phyloP scores from a whole-genome alignment of 768 basidiomycete genomes.

The Rubroboletus satanas region DNA sequence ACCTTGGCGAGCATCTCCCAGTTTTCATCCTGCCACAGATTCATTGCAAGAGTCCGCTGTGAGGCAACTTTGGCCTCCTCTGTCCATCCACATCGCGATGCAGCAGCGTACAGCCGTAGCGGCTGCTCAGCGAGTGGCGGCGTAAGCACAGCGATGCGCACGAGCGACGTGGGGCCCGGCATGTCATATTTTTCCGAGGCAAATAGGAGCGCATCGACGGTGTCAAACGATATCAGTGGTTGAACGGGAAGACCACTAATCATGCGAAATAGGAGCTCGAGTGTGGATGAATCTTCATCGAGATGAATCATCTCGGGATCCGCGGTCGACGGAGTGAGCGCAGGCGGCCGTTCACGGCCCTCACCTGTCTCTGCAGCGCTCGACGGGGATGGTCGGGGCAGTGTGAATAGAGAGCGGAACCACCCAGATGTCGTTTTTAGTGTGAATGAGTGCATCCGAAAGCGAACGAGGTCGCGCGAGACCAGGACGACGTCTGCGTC shows the following conservation, averaged over 20 bases:
- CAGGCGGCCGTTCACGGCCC: background rate
- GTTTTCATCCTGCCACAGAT: slow-evolving; percentile 46
- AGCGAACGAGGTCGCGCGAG: slow-evolving; percentile 45
- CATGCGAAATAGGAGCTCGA: slow-evolving; percentile 59
- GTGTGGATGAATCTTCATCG: slow-evolving; percentile 52
- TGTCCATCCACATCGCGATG: slow-evolving; percentile 58
- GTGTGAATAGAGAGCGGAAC: slow-evolving; percentile 51
- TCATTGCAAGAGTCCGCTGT: slow-evolving; percentile 48
- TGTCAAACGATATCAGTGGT: slow-evolving; percentile 46
- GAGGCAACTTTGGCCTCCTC: slow-evolving; percentile 54
- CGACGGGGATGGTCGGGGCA: slow-evolving; percentile 40
- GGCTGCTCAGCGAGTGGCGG: slow-evolving; percentile 48
- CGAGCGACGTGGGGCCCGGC: slow-evolving; percentile 57
- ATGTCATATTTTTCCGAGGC: slow-evolving; percentile 71
- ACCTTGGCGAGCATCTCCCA: slow-evolving; percentile 46
- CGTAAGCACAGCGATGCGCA: slow-evolving; percentile 55
- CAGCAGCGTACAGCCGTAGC: slow-evolving; percentile 50
- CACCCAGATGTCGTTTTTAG: slow-evolving; percentile 61
- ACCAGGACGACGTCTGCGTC: slow-evolving; percentile 57
- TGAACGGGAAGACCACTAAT: slow-evolving; percentile 55
- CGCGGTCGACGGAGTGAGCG: slow-evolving; percentile 9
- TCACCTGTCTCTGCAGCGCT: background rate
- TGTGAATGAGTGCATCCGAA: slow-evolving; percentile 56
- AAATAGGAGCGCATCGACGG: slow-evolving; percentile 53
- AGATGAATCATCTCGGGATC: slow-evolving; percentile 43